Percentiles rank a stretch among this genome's conserved stretches.
phyloP scores from a whole-genome alignment of 2,329 filamentous ascomycete genomes.

The Didymosphaeria variabile region DNA sequence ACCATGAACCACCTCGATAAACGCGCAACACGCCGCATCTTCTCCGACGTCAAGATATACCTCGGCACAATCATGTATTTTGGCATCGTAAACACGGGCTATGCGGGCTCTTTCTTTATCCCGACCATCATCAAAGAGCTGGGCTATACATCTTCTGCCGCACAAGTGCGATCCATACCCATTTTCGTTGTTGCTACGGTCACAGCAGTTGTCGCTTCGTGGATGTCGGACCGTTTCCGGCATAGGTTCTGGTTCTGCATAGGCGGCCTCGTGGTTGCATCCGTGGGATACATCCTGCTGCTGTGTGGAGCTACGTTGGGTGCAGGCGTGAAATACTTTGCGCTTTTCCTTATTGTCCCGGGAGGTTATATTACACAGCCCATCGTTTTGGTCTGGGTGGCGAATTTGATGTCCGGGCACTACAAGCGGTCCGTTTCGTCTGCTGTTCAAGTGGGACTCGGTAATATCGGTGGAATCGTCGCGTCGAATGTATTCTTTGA shows the following conservation, averaged over 20 bases:
- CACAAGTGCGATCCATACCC: constrained; percentile 51
- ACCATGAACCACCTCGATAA: constrained; percentile 65
- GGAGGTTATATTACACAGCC: constrained; percentile 66
- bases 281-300: constrained; percentile 65
- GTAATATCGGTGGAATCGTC: constrained; percentile 61
- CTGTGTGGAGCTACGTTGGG: constrained; percentile 57
- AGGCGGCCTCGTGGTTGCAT: constrained; percentile 57
- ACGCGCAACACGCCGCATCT: constrained; percentile 56
- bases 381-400: constrained; percentile 65
- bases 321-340: constrained; percentile 61
- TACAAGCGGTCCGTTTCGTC: constrained; percentile 64
- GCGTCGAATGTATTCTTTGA: constrained; percentile 60
- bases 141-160: constrained; percentile 48
- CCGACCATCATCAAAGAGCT: constrained; percentile 53
- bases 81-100: constrained; percentile 57
- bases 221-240: constrained; percentile 59
- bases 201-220: constrained; percentile 50
- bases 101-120: constrained; percentile 54
- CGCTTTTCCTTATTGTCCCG: constrained; percentile 63
- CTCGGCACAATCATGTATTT: constrained; percentile 30
- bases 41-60: constrained; percentile 47
- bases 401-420: constrained; percentile 66
- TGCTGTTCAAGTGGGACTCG: constrained; percentile 58
- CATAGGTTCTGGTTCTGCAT: constrained; percentile 65
- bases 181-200: constrained; percentile 51